Base-by-base conservation (phyloP, 768 basidiomycete species). In the Boletellus emodensis region DNA sequence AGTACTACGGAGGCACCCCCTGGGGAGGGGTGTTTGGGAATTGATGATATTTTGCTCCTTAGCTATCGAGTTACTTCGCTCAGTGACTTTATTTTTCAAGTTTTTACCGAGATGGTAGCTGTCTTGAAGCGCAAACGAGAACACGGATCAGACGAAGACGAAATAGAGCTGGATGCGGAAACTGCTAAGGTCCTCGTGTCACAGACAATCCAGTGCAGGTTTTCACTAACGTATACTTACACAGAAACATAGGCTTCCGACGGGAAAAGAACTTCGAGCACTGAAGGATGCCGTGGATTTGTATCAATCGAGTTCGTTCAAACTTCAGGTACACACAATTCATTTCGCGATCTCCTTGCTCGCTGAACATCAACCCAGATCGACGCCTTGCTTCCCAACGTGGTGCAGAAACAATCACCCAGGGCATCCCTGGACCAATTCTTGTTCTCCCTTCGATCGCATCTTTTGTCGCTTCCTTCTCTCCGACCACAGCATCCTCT, bases 281-380 rank as follows among this genome's bases (percentile, higher is more conserved):
- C 83, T 93, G 54, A 86, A 84, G 61, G 88, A 89, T 54, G 85
- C 86, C 14, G 75, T 78, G 22, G 81, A 89, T 49, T 72, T 92
- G 18, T 91, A 83, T 65, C 77, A 79, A 58, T 93, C 90, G 0
- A 85, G 75, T 48, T 80, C 87, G 3, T 94, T 94, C 74, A 90
- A 90, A 58, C 76, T 94, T 9, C 90, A 94, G 77, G 88, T 87
- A 40, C 11, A 72, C 53, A 11, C 13, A 10, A n/a, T 36, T 6
- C 12, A 32, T 2, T 30, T 11, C 15, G 4, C 13, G 30, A 10
- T 15, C 20, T 33, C n/a, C 50, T 32, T 26, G 43, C 44, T n/a
- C 44, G n/a, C 59, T 49, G 34, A 54, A 60, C 26, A 11, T 45
- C 44, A 15, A 34, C 28, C 24, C 61, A 93, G 87, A 85, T 90